These are phyloP conservation scores for Fusarium sp. DNA, from an alignment of 2,329 filamentous ascomycete species.

Conservation along the genomic window DNA sequence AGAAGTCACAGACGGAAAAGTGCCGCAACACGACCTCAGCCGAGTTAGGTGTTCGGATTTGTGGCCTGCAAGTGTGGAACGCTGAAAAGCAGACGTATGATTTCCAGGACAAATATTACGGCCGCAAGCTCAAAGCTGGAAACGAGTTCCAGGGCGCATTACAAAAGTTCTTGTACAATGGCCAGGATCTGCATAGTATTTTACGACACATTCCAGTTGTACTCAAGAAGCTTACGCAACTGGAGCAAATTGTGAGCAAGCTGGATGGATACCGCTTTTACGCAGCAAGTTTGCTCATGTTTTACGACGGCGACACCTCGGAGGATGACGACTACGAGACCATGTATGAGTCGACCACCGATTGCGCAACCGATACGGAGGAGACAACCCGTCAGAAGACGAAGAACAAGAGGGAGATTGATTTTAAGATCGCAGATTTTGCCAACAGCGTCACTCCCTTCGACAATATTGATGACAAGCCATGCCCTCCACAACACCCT, in stretches of 20 bases:
- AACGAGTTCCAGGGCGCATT: slow-evolving; percentile 89
- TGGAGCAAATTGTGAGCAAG: slow-evolving; percentile 85
- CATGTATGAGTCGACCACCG: slow-evolving; percentile 67
- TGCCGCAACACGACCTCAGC: slow-evolving; percentile 92
- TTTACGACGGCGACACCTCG: slow-evolving; percentile 87
- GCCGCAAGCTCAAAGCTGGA: slow-evolving; percentile 87
- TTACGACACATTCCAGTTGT: slow-evolving; percentile 89
- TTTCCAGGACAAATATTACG: slow-evolving; percentile 99
- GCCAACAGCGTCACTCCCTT: slow-evolving; percentile 95
- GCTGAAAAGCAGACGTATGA: slow-evolving; percentile 83
- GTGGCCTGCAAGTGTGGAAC: slow-evolving; percentile 97
- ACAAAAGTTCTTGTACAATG: slow-evolving; percentile 91
- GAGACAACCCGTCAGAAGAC: slow-evolving; percentile 61
- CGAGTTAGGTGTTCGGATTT: slow-evolving; percentile 91
- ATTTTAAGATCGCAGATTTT: slow-evolving; percentile 98
- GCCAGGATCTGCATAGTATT: slow-evolving; percentile 82
- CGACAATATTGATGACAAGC: slow-evolving; percentile 71
- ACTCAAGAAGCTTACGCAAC: slow-evolving; percentile 81
- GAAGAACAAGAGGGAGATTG: slow-evolving; percentile 72
- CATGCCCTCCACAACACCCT: slow-evolving; percentile 85
- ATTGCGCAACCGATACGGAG: slow-evolving; percentile 69
- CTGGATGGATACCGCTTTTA: slow-evolving; percentile 93
- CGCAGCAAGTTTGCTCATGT: slow-evolving; percentile 91
- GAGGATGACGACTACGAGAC: slow-evolving; percentile 64
- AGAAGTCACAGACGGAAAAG: slow-evolving; percentile 91